phyloP scores from a whole-genome alignment of 192 early-diverging fungal species.

The Umbelopsis vinacea region DNA sequence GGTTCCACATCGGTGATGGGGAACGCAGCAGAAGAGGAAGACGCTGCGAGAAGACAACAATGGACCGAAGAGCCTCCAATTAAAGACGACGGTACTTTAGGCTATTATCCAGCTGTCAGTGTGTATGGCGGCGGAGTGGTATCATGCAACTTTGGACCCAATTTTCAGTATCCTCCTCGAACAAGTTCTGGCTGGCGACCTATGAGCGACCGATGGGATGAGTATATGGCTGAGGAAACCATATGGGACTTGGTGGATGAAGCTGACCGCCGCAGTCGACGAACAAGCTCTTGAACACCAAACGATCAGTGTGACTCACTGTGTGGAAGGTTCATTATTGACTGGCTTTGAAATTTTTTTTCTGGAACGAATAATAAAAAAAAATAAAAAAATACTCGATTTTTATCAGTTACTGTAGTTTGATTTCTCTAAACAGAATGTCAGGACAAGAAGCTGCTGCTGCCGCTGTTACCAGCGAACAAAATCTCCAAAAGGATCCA shows the following conservation, averaged over 20 bases:
- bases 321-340: neutral
- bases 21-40: conserved; percentile 31
- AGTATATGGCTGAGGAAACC: conserved; percentile 61
- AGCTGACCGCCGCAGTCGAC: conserved; percentile 33
- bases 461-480: conserved; percentile 14
- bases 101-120: conserved; percentile 68
- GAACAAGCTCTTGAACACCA: neutral
- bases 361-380: neutral
- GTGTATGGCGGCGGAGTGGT: conserved; percentile 65
- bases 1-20: conserved; percentile 10
- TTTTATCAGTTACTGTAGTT: neutral
- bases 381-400: neutral
- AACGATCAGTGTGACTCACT: neutral
- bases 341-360: conserved; percentile 10
- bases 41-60: conserved; percentile 34
- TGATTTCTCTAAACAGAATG: conserved; percentile 7
- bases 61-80: conserved; percentile 49
- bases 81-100: conserved; percentile 65
- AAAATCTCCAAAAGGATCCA: conserved; percentile 74
- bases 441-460: conserved; percentile 18
- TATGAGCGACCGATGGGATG: conserved; percentile 58
- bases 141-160: conserved; percentile 66
- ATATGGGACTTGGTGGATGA: conserved; percentile 68
- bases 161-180: conserved; percentile 61
- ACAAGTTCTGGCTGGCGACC: conserved; percentile 51